Evolutionary conservation across 2,329 filamentous ascomycete genomes (phyloP).

Genomic region (Thelonectria rubi): DNA sequence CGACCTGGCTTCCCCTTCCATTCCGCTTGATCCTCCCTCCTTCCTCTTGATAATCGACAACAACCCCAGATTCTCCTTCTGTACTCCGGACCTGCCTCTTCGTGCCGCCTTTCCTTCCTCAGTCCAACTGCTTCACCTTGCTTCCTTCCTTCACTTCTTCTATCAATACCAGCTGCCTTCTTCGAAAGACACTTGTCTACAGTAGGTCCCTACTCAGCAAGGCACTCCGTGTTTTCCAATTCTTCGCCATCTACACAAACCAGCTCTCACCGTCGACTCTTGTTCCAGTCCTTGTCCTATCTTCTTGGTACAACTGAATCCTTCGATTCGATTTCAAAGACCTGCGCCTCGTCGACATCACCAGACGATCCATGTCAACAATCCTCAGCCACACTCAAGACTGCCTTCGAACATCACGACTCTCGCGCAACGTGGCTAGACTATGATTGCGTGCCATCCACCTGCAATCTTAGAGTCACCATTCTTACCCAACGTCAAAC

Average conservation of each 20-base stretch:
- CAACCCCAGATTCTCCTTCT: no score
- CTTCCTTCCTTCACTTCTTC: background rate
- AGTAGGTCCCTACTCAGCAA: no score
- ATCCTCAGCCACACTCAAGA: background rate
- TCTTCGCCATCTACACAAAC: no score
- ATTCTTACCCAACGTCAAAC: constrained; percentile 15
- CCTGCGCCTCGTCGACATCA: background rate
- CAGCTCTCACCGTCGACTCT: no score
- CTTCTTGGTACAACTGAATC: background rate
- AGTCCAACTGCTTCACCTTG: background rate
- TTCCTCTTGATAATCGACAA: background rate
- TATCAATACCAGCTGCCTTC: background rate
- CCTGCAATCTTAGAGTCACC: constrained; percentile 6
- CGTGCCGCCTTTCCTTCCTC: background rate
- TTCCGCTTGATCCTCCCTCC: background rate
- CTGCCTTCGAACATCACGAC: background rate
- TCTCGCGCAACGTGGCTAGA: constrained; percentile 1
- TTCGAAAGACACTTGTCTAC: no score
- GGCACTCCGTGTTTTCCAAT: no score
- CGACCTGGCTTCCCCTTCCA: background rate
- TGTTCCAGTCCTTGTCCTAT: background rate
- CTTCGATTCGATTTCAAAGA: background rate
- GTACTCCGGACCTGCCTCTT: no score
- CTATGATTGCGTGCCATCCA: constrained; percentile 21
- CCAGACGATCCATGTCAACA: background rate